Evolutionary conservation across 208 protist genomes (phyloP).

Genomic region (Trypanosoma conorhini): DNA sequence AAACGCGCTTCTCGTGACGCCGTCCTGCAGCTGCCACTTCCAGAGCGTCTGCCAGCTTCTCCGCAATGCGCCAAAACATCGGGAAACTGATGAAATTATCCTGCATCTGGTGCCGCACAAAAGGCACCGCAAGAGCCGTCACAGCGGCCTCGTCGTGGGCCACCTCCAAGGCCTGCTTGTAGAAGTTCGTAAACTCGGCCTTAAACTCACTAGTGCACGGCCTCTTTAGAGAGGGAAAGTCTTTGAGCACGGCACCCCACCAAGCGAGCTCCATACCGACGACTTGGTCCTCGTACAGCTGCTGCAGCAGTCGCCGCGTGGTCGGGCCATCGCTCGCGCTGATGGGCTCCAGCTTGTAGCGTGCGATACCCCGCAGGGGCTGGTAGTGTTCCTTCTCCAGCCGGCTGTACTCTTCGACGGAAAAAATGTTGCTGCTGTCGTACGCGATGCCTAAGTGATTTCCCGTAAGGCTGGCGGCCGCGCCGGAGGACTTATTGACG

Average conservation of each 20-base stretch:
- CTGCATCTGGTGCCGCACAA: conserved; percentile 79
- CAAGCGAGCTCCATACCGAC: conserved; percentile 53
- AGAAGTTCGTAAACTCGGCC: conserved; percentile 69
- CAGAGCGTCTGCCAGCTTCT: conserved; percentile 74
- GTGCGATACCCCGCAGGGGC: conserved; percentile 59
- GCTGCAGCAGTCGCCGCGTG: conserved; percentile 52
- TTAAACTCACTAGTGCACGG: conserved; percentile 64
- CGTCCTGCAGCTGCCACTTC: conserved; percentile 35
- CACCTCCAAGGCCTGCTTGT: conserved; percentile 56
- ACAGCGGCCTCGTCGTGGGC: conserved; percentile 77
- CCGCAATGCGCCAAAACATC: conserved; percentile 86
- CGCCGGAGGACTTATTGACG: conserved; percentile 55
- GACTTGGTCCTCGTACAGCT: conserved; percentile 38
- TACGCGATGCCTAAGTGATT: conserved; percentile 76
- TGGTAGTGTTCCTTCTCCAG: conserved; percentile 80
- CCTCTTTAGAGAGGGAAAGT: conserved; percentile 79
- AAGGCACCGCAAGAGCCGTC: conserved; percentile 51
- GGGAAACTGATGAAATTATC: conserved; percentile 78
- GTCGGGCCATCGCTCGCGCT: conserved; percentile 38
- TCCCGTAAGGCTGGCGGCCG: conserved; percentile 70
- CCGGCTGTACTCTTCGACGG: conserved; percentile 52
- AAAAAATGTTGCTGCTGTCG: conserved; percentile 77
- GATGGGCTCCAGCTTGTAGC: conserved; percentile 65
- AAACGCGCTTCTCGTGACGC: conserved; percentile 50
- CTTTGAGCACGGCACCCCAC: conserved; percentile 76